phyloP scores from a whole-genome alignment of 176 grass and related monocot species.

The Thalia dealbata region DNA sequence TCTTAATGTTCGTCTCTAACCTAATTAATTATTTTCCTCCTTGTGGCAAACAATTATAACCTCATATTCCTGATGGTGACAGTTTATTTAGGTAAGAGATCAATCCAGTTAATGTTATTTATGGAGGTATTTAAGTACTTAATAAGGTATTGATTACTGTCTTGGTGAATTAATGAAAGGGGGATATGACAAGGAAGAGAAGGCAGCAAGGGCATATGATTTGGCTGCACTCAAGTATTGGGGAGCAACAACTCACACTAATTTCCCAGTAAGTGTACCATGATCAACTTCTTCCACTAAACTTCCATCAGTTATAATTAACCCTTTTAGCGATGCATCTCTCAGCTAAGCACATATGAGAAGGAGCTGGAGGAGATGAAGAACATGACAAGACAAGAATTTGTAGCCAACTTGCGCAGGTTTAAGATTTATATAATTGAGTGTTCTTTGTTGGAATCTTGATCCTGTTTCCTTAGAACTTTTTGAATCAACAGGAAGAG shows the following conservation, averaged over 20 bases:
- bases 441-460: not conserved
- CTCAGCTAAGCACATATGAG: slow-evolving; percentile 53
- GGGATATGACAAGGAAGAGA: slow-evolving; percentile 89
- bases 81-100: slow-evolving; percentile 87
- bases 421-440: slow-evolving; percentile 20
- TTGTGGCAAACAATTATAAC: not conserved
- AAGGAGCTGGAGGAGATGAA: slow-evolving; percentile 88
- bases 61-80: slow-evolving; percentile 11
- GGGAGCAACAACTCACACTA: slow-evolving; percentile 75
- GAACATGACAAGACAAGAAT: slow-evolving; percentile 78
- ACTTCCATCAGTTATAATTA: no score
- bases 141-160: not conserved
- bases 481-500: slow-evolving; percentile 46
- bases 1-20: no score
- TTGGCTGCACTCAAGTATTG: slow-evolving; percentile 92
- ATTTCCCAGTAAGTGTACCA: slow-evolving; percentile 52
- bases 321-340: no score
- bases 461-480: not conserved
- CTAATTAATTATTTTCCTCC: not conserved
- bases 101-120: no score
- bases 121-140: no score
- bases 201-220: slow-evolving; percentile 85
- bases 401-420: slow-evolving; percentile 83
- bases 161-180: slow-evolving; percentile 37
- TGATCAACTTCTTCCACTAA: not conserved